Percentiles rank a stretch among this genome's conserved stretches.
These are phyloP conservation scores for Hansenula anomala DNA, from an alignment of 1,139 yeast species.

Conservation along the genomic window DNA sequence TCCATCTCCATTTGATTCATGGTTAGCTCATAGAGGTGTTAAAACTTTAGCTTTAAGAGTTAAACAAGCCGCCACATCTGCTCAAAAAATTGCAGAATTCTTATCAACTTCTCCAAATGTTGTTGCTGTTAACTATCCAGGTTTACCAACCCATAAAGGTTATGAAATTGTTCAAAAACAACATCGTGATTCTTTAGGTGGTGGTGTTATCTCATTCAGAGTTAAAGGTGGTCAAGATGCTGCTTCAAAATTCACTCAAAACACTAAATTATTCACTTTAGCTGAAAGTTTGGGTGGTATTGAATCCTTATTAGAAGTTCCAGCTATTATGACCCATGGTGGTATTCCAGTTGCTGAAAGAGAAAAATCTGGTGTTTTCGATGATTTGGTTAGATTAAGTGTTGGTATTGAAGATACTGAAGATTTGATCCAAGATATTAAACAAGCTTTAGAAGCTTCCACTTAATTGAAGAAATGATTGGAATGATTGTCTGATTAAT, in stretches of 20 bases:
- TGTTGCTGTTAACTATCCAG: slow-evolving; percentile 75
- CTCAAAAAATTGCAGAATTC: slow-evolving; percentile 68
- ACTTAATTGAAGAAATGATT: too few relatives aligned
- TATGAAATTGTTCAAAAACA: slow-evolving; percentile 63
- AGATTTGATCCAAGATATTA: slow-evolving; percentile 70
- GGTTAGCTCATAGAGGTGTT: slow-evolving; percentile 92
- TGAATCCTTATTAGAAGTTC: slow-evolving; percentile 82
- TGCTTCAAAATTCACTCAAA: slow-evolving; percentile 68
- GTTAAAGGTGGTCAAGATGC: slow-evolving; percentile 77
- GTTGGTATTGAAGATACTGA: slow-evolving; percentile 86
- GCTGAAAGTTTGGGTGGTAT: slow-evolving; percentile 93
- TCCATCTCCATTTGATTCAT: slow-evolving; percentile 86
- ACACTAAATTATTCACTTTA: slow-evolving; percentile 73
- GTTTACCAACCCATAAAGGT: slow-evolving; percentile 61
- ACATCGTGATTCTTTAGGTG: slow-evolving; percentile 84
- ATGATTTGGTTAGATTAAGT: slow-evolving; percentile 76
- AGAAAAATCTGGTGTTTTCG: slow-evolving; percentile 77
- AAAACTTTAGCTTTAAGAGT: slow-evolving; percentile 83
- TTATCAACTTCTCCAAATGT: slow-evolving; percentile 49
- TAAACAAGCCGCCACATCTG: slow-evolving; percentile 61
- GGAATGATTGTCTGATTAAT: too few relatives aligned
- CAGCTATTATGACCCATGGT: slow-evolving; percentile 91
- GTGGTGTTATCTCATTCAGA: slow-evolving; percentile 90
- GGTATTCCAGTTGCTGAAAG: slow-evolving; percentile 82
- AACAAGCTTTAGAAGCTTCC: slow-evolving; percentile 49